phyloP scores from a whole-genome alignment of 805 yeast species.

The Suhomyces emberorum region DNA sequence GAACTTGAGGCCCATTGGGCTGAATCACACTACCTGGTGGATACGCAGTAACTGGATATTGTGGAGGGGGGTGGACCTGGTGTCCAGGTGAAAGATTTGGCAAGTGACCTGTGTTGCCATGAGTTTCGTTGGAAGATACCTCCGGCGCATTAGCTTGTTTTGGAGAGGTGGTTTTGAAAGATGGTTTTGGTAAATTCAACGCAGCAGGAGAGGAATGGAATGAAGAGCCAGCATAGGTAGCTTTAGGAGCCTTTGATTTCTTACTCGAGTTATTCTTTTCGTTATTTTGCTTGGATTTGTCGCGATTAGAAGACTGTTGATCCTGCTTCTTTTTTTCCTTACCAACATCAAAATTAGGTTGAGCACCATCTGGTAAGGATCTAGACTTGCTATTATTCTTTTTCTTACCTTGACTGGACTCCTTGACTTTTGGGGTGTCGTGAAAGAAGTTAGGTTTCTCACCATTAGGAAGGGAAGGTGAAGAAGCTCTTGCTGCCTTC shows the following conservation, averaged over 20 bases:
- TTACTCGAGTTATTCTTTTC: constrained; percentile 1
- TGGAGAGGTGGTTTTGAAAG: constrained; percentile 36
- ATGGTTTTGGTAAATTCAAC: constrained; percentile 52
- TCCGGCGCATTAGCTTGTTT: constrained; percentile 8
- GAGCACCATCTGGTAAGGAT: constrained; percentile 26
- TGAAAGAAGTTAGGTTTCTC: constrained; percentile 25
- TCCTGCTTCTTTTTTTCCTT: constrained; percentile 9
- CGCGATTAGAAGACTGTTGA: constrained; percentile 27
- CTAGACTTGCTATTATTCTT: not conserved
- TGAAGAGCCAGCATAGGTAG: constrained; percentile 54
- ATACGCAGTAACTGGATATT: constrained; percentile 34
- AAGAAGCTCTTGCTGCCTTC: constrained; percentile 3
- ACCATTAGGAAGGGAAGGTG: constrained; percentile 26
- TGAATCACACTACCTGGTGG: constrained; percentile 18
- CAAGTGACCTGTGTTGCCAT: not conserved
- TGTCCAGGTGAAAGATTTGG: constrained; percentile 7
- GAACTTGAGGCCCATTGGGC: not conserved
- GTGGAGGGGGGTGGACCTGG: constrained; percentile 13
- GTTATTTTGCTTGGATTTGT: constrained; percentile 9
- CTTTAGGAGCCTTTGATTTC: constrained; percentile 15
- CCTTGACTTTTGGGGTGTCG: constrained; percentile 9
- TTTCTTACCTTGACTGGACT: constrained; percentile 5
- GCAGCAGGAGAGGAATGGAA: constrained; percentile 58
- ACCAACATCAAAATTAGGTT: constrained; percentile 17
- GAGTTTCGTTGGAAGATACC: not conserved